These are phyloP conservation scores for Xanthoconium stramineum DNA, from an alignment of 768 basidiomycete species.

Conservation along the genomic window DNA sequence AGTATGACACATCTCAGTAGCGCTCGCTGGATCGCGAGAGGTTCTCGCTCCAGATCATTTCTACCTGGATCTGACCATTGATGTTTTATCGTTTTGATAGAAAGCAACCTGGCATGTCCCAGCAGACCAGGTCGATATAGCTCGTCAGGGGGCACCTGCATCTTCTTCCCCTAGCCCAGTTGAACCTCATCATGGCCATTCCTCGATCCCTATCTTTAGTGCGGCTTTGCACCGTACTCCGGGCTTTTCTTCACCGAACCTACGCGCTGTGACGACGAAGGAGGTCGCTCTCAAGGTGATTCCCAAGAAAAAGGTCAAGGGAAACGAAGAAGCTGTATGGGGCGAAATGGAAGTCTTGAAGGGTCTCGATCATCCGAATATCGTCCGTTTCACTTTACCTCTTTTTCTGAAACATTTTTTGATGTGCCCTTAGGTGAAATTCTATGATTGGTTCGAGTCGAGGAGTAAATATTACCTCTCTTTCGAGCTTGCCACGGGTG, in stretches of 20 bases:
- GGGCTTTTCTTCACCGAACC: conserved; percentile 23
- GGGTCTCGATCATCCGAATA: conserved; percentile 87
- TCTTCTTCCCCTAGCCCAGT: conserved; percentile 23
- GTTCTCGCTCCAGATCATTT: not conserved
- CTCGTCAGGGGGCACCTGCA: conserved; percentile 56
- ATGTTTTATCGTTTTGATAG: conserved; percentile 33
- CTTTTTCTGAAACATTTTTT: not conserved
- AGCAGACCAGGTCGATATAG: conserved; percentile 50
- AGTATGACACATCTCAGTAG: not conserved
- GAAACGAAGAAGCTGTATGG: conserved; percentile 85
- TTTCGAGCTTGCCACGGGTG: conserved; percentile 91
- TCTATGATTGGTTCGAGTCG: conserved; percentile 96
- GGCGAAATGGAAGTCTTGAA: conserved; percentile 92
- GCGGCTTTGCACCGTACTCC: conserved; percentile 21
- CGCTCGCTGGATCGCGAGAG: conserved; percentile 1
- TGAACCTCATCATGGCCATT: conserved; percentile 19
- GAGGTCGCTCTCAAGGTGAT: conserved; percentile 90
- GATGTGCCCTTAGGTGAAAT: conserved; percentile 67
- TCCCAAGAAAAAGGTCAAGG: conserved; percentile 92
- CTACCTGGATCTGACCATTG: not conserved
- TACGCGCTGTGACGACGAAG: conserved; percentile 43
- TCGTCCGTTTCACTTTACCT: conserved; percentile 49
- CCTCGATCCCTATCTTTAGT: conserved; percentile 30
- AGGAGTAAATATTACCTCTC: conserved; percentile 92
- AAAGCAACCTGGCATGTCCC: conserved; percentile 79